Base-by-base conservation (phyloP, 2,329 filamentous ascomycete species). In the Laburnicola sp. region DNA sequence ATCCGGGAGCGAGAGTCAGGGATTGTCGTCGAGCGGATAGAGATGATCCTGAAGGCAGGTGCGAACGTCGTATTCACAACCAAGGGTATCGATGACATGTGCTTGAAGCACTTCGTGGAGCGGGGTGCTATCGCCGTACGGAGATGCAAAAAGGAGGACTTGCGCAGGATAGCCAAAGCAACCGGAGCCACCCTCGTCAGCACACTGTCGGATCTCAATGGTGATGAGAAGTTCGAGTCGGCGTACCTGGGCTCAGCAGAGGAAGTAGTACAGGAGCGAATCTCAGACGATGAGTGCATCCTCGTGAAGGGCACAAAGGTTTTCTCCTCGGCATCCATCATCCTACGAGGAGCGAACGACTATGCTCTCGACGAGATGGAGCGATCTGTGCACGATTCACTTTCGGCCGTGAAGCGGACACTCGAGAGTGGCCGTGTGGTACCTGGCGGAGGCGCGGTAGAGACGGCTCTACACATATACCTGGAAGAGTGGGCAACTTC, bases 361-460 rank as follows among this genome's bases (percentile, higher is more conserved):
- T 97, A 89, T 78, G 90, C 91, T 54, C 85, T 99, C 27, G 94
- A 99, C 69, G 94, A 99, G 82, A 99, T 97, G 93, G 94, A 99
- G 82, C 89, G 94, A 59, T 97, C 94, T 1, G 86, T 99, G 16
- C 94, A 99, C 78, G 94, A 99, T 76, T 96, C 93, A 10, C 82
- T 99, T 40, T 97, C 90, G 62, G 94, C 94, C 40, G 92, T 99
- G 59, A 99, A 99, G 86, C 86, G 94, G 64, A 97, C 94, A 2
- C 82, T 99, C 6, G 94, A 99, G 79, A 96, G 91, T 69, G 94
- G 94, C 67, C 92, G 89, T 76, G 95, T 99, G 60, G 94, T 99
- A 34, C 94, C 94, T 11, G 94, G 94, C 60, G 94, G 94, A 60
- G 94, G 93, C 70, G 94, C 94, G 37, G 93, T 97, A 22, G 94